These are phyloP conservation scores for Microcyclospora pomicola DNA, from an alignment of 2,329 filamentous ascomycete species.

Conservation along the genomic window DNA sequence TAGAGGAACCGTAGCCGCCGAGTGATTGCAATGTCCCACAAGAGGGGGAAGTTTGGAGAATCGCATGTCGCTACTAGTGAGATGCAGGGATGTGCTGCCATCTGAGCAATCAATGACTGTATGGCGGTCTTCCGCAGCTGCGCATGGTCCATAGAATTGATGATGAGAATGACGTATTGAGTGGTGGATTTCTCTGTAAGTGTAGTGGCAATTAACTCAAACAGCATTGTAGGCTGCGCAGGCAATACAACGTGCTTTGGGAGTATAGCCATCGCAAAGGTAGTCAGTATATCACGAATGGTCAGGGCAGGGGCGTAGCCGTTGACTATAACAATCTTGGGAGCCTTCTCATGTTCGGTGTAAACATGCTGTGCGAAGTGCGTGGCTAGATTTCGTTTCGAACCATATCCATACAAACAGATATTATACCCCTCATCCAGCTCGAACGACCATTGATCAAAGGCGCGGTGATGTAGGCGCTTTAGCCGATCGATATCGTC, in stretches of 20 bases:
- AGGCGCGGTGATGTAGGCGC: slow-evolving; percentile 63
- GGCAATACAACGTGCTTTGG: slow-evolving; percentile 38
- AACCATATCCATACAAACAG: slow-evolving; percentile 85
- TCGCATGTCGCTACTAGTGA: slow-evolving; percentile 70
- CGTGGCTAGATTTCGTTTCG: slow-evolving; percentile 63
- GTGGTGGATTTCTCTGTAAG: slow-evolving; percentile 37
- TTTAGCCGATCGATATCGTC: slow-evolving; percentile 58
- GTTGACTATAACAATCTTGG: slow-evolving; percentile 68
- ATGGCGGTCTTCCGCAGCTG: slow-evolving; percentile 56
- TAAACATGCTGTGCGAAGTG: slow-evolving; percentile 62
- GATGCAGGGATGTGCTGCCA: slow-evolving; percentile 61
- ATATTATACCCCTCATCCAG: slow-evolving; percentile 74
- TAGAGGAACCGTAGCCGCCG: slow-evolving; percentile 76
- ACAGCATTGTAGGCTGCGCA: slow-evolving; percentile 53
- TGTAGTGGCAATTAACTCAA: slow-evolving; percentile 50
- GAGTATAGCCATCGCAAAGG: slow-evolving; percentile 50
- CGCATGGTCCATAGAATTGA: slow-evolving; percentile 77
- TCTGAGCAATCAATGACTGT: slow-evolving; percentile 60
- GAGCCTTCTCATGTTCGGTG: slow-evolving; percentile 21
- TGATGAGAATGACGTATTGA: slow-evolving; percentile 26
- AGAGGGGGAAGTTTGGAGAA: slow-evolving; percentile 69
- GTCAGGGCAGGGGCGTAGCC: slow-evolving; percentile 59
- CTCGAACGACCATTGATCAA: slow-evolving; percentile 88
- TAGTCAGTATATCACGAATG: slow-evolving; percentile 55
- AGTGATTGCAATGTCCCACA: slow-evolving; percentile 82